Evolutionary conservation across 768 basidiomycete genomes (phyloP).

Genomic region (Boletus huronensis): DNA sequence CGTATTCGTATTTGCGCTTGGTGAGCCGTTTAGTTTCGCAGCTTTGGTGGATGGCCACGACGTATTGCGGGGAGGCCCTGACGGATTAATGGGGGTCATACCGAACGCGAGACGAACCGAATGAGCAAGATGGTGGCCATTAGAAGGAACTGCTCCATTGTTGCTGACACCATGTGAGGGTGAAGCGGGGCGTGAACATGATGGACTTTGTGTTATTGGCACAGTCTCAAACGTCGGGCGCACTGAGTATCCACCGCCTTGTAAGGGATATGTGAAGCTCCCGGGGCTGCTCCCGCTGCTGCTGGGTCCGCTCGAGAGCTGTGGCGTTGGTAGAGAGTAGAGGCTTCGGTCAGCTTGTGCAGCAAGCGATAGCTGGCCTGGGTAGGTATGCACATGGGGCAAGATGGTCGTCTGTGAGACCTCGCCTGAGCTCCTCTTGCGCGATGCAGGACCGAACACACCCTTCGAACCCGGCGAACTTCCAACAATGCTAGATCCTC

Average conservation of each 20-base stretch:
- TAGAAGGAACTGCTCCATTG: conserved; percentile 27
- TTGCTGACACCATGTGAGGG: conserved; percentile 41
- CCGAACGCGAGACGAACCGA: conserved; percentile 86
- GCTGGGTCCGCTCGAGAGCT: conserved; percentile 62
- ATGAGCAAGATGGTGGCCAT: conserved; percentile 71
- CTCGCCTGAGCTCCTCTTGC: conserved; percentile 33
- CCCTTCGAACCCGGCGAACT: conserved; percentile 36
- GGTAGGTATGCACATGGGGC: conserved; percentile 34
- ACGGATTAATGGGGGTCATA: conserved; percentile 75
- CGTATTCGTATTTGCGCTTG: conserved; percentile 5
- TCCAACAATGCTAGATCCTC: conserved; percentile 33
- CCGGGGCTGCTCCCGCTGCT: conserved; percentile 61
- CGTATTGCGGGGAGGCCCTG: conserved; percentile 34
- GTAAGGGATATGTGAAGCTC: conserved; percentile 42
- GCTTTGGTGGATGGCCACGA: conserved; percentile 35
- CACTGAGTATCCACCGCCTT: conserved; percentile 5
- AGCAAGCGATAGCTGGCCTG: conserved; percentile 30
- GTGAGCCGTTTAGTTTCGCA: conserved; percentile 9
- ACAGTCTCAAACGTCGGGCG: conserved; percentile 26
- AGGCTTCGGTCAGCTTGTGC: conserved; percentile 24
- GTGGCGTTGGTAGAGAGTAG: conserved; percentile 50
- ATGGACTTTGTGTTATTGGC: conserved; percentile 40
- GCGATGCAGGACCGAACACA: conserved; percentile 22
- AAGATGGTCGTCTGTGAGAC: conserved; percentile 25
- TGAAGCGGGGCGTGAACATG: conserved; percentile 60